Evolutionary conservation across 352 stramenopile species (phyloP).

Genomic region (Albugo laibachii): DNA sequence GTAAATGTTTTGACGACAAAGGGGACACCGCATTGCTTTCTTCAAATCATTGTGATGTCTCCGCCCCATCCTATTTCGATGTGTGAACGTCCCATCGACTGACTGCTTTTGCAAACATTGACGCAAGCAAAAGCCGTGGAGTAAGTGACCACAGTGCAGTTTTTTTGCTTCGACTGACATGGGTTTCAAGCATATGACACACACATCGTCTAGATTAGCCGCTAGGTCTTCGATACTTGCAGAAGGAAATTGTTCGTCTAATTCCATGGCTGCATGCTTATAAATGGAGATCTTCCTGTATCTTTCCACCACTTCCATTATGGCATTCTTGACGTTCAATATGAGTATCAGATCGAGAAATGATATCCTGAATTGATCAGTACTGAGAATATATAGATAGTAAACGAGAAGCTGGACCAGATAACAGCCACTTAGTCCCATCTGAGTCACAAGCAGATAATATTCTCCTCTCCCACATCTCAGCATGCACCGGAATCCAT

Average conservation of each 20-base stretch:
- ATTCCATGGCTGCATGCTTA: slow-evolving; percentile 43
- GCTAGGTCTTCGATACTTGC: slow-evolving; percentile 29
- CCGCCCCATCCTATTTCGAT: slow-evolving; percentile 9
- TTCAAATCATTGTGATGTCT: slow-evolving; percentile 3
- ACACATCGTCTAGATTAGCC: slow-evolving; percentile 47
- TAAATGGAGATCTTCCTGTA: slow-evolving; percentile 44
- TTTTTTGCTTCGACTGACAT: slow-evolving; percentile 57
- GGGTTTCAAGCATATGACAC: slow-evolving; percentile 53
- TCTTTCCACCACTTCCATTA: slow-evolving; percentile 38
- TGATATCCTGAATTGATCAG: slow-evolving; percentile 58
- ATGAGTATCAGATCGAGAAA: slow-evolving; percentile 65
- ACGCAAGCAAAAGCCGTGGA: slow-evolving; percentile 48
- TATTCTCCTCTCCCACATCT: slow-evolving; percentile 32
- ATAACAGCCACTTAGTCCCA: slow-evolving; percentile 30
- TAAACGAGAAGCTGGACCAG: slow-evolving; percentile 50
- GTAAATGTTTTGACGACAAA: slow-evolving; percentile 41
- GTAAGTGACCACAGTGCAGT: slow-evolving; percentile 46
- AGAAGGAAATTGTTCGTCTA: slow-evolving; percentile 41
- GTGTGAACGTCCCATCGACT: slow-evolving; percentile 28
- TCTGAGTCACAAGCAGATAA: slow-evolving; percentile 42
- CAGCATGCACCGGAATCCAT: too few relatives aligned
- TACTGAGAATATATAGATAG: slow-evolving; percentile 65
- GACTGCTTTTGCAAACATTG: slow-evolving; percentile 56
- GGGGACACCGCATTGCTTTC: slow-evolving; percentile 26
- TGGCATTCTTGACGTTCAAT: slow-evolving; percentile 66